These are phyloP conservation scores for Penicillium verhagenii DNA, from an alignment of 495 filamentous ascomycete species.

Conservation along the genomic window DNA sequence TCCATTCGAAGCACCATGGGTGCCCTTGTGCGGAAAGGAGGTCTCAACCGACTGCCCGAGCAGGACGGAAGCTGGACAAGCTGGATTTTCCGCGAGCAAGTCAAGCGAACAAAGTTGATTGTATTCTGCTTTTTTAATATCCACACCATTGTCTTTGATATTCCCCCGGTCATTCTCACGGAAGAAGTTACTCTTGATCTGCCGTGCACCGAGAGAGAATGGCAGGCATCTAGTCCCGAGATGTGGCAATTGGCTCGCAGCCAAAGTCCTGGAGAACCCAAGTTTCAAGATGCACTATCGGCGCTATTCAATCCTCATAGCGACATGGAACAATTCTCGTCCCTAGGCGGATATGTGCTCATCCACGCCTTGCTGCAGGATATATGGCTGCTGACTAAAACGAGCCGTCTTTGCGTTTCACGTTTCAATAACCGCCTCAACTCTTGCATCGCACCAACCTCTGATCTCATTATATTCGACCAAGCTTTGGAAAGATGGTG, in stretches of 20 bases:
- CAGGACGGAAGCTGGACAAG: constrained; percentile 41
- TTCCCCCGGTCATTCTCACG: constrained; percentile 55
- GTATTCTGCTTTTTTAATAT: constrained; percentile 52
- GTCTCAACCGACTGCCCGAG: constrained; percentile 33
- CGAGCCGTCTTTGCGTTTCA: constrained; percentile 44
- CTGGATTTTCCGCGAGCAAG: constrained; percentile 49
- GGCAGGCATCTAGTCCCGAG: constrained; percentile 28
- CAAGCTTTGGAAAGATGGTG: constrained; percentile 64
- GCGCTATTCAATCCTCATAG: constrained; percentile 26
- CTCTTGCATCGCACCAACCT: constrained; percentile 31
- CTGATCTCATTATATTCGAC: constrained; percentile 56
- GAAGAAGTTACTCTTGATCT: constrained; percentile 62
- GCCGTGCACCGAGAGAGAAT: constrained; percentile 50
- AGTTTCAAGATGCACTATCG: constrained; percentile 35
- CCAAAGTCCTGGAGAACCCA: constrained; percentile 28
- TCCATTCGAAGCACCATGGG: constrained; percentile 38
- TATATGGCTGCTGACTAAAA: constrained; percentile 65
- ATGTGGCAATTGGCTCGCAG: constrained; percentile 32
- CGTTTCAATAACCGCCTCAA: constrained; percentile 40
- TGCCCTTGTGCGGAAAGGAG: constrained; percentile 33
- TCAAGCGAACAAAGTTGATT: constrained; percentile 47
- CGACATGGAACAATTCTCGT: constrained; percentile 43
- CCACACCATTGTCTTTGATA: constrained; percentile 50
- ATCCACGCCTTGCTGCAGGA: constrained; percentile 69
- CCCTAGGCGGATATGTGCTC: constrained; percentile 64